phyloP scores from a whole-genome alignment of 371 early-diverging fungal species.

The Rhizopus arrhizus region DNA sequence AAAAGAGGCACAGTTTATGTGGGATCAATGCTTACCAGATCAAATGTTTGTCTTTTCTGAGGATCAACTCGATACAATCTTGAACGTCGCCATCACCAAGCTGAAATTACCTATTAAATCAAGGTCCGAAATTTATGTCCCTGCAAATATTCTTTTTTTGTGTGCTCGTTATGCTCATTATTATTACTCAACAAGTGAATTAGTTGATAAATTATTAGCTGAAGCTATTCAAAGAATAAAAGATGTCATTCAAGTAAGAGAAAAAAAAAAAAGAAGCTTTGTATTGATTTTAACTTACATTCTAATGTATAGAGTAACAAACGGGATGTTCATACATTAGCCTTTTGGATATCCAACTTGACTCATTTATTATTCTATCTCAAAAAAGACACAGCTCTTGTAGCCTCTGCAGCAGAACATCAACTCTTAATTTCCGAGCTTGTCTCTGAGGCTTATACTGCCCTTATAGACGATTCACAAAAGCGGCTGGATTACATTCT shows the following conservation, averaged over 20 bases:
- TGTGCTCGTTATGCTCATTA: slow-evolving; percentile 87
- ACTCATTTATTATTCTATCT: slow-evolving; percentile 80
- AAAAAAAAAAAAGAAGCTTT: neutral
- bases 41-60: slow-evolving; percentile 92
- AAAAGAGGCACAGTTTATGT: slow-evolving; percentile 58
- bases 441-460: slow-evolving; percentile 71
- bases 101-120: slow-evolving; percentile 60
- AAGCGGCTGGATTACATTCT: slow-evolving; percentile 64
- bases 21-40: slow-evolving; percentile 76
- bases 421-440: slow-evolving; percentile 75
- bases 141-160: slow-evolving; percentile 86
- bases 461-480: slow-evolving; percentile 66
- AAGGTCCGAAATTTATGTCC: slow-evolving; percentile 65
- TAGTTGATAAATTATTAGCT: slow-evolving; percentile 69
- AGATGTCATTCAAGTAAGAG: slow-evolving; percentile 52
- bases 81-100: slow-evolving; percentile 66
- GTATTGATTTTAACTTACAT: no score
- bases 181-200: slow-evolving; percentile 60
- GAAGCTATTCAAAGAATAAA: slow-evolving; percentile 64
- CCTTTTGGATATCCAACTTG: slow-evolving; percentile 87
- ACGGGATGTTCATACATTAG: slow-evolving; percentile 48
- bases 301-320: slow-evolving; percentile 23
- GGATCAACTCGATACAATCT: slow-evolving; percentile 65
- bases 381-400: slow-evolving; percentile 77
- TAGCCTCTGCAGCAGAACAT: slow-evolving; percentile 61